Evolutionary conservation across 176 grass and related monocot genomes (phyloP).

Genomic region (Eleusine coracana): DNA sequence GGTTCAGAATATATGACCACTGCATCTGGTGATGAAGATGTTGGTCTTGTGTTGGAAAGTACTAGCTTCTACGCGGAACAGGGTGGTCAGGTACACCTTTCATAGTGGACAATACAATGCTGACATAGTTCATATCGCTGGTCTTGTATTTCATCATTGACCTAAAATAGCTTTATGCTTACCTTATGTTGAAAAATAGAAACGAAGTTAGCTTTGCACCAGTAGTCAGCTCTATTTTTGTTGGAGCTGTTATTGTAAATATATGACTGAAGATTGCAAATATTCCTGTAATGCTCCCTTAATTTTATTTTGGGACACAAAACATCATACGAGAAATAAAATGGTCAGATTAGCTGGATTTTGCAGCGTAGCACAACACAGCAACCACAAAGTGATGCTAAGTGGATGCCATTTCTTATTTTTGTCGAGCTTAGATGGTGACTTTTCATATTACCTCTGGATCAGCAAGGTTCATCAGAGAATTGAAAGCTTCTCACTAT

Average conservation of each 20-base stretch:
- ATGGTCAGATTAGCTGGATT: not conserved
- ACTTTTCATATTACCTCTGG: not conserved
- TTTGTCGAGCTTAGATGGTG: not conserved
- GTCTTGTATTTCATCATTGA: not conserved
- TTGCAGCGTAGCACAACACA: not conserved
- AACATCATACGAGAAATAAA: not conserved
- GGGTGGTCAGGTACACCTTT: constrained; percentile 83
- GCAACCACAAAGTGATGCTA: not conserved
- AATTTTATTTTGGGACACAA: not conserved
- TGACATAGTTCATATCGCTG: constrained; percentile 16
- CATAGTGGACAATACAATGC: not conserved
- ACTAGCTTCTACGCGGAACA: constrained; percentile 98
- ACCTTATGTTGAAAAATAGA: not conserved
- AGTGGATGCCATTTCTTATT: not conserved
- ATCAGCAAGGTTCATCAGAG: not conserved
- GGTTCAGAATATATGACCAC: constrained; percentile 64
- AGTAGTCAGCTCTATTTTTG: not conserved
- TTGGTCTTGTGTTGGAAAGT: constrained; percentile 89
- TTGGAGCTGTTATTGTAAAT: not conserved
- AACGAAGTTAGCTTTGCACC: not conserved
- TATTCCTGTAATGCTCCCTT: not conserved
- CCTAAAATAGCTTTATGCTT: not conserved
- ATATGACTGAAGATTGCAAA: no score
- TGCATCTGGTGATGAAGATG: constrained; percentile 50
- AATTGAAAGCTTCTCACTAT: not conserved